Evolutionary conservation across 176 grass and related monocot species (phyloP).

Genomic region (Thinopyrum elongatum): DNA sequence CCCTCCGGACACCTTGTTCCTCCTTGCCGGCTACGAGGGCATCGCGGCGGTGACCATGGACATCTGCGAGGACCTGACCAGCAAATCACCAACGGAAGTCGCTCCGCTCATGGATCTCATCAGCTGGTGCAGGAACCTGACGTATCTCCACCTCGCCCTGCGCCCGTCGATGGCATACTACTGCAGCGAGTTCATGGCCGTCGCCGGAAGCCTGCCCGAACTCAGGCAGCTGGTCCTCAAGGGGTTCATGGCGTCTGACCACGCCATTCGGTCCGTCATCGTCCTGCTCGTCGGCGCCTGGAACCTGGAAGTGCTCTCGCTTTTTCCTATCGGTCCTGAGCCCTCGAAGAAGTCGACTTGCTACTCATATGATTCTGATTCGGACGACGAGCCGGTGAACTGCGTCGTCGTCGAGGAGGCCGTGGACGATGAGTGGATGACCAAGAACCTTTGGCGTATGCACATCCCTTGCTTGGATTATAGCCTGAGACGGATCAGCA

Average conservation of each 20-base stretch:
- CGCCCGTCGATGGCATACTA: not conserved
- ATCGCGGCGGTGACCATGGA: not conserved
- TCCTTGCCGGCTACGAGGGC: not conserved
- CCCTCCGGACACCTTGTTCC: not conserved
- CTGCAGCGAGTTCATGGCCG: not conserved
- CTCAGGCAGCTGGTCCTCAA: constrained; percentile 15
- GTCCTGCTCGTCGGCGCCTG: not conserved
- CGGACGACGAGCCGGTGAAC: no score
- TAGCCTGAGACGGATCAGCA: not conserved
- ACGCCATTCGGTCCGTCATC: not conserved
- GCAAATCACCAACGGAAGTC: not conserved
- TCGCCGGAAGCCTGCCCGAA: not conserved
- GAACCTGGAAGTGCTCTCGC: not conserved
- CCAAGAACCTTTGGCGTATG: not conserved
- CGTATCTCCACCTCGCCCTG: not conserved
- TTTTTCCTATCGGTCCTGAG: not conserved
- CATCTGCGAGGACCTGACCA: not conserved
- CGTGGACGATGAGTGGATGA: not conserved
- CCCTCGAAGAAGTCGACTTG: no score
- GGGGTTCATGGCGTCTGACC: not conserved
- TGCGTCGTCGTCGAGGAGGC: no score
- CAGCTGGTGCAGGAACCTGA: not conserved
- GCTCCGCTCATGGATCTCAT: not conserved
- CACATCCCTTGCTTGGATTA: not conserved
- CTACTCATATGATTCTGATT: no score